A percentile compares a stretch with the other conserved stretches of the same genome.
phyloP scores from a whole-genome alignment of 192 early-diverging fungal species.

The Coemansia sp. region DNA sequence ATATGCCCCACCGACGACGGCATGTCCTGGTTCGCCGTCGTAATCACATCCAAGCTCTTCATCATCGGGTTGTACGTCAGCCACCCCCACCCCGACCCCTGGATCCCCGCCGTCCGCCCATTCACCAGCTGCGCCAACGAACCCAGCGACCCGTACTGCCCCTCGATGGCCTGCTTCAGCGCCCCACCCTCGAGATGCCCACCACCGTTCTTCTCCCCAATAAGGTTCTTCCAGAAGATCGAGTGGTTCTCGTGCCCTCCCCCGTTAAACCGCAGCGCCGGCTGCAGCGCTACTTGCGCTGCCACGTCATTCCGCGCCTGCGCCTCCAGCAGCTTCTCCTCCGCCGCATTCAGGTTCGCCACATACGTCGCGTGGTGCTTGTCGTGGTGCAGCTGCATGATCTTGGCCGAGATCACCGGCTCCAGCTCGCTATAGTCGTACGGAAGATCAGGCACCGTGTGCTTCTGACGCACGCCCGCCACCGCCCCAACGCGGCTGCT shows the following conservation, averaged over 20 bases:
- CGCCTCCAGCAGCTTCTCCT: constrained; percentile 79
- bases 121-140: constrained; percentile 73
- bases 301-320: constrained; percentile 63
- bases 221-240: constrained; percentile 94
- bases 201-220: constrained; percentile 71
- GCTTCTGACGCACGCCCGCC: constrained; percentile 61
- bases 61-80: constrained; percentile 77
- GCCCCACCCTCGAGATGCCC: constrained; percentile 60
- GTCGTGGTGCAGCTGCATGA: constrained; percentile 89
- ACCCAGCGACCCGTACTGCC: constrained; percentile 80
- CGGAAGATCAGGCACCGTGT: constrained; percentile 82
- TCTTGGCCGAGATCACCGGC: constrained; percentile 87
- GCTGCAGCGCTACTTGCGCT: constrained; percentile 71
- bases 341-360: constrained; percentile 78
- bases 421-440: constrained; percentile 86
- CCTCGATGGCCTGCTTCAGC: constrained; percentile 67
- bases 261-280: constrained; percentile 85
- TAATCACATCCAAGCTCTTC: constrained; percentile 77
- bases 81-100: constrained; percentile 98
- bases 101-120: constrained; percentile 71
- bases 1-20: constrained; percentile 53
- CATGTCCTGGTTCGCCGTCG: constrained; percentile 84
- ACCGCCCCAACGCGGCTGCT: constrained; percentile 1
- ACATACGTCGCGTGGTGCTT: constrained; percentile 97
- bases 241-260: constrained; percentile 88